These are phyloP conservation scores for Terfezia claveryi DNA, from an alignment of 495 filamentous ascomycete genomes.

Conservation along the genomic window DNA sequence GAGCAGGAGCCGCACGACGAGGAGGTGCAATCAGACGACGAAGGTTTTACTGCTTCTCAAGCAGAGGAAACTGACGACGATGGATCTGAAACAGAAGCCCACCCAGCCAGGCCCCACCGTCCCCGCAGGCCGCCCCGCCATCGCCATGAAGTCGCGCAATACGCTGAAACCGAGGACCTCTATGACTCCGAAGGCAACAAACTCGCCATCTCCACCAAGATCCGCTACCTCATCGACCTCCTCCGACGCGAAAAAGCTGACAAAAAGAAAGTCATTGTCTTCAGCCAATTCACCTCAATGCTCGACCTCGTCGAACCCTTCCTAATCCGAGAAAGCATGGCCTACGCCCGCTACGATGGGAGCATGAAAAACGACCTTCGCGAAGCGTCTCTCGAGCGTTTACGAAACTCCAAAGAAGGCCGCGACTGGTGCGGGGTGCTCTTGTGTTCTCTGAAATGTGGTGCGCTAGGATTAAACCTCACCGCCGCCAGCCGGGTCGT, in stretches of 20 bases:
- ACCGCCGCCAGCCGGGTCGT: constrained; percentile 75
- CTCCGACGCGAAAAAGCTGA: constrained; percentile 50
- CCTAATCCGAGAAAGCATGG: constrained; percentile 45
- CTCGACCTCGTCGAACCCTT: constrained; percentile 90
- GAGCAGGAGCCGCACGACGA: constrained; percentile 21
- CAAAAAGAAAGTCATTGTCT: constrained; percentile 86
- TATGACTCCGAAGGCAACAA: constrained; percentile 29
- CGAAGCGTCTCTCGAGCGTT: constrained; percentile 48
- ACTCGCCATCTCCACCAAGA: constrained; percentile 64
- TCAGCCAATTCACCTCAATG: constrained; percentile 81
- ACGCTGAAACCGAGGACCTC: constrained; percentile 7
- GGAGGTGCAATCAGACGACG: constrained; percentile 6
- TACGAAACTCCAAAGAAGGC: constrained; percentile 23
- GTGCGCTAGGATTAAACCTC: constrained; percentile 73
- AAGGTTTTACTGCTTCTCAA: not conserved
- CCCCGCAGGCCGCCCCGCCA: not conserved
- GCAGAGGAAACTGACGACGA: not conserved
- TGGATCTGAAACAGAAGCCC: not conserved
- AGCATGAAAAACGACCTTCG: constrained; percentile 84
- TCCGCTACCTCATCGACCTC: constrained; percentile 58
- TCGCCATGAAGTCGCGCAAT: not conserved
- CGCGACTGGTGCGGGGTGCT: constrained; percentile 40
- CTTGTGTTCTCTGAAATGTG: constrained; percentile 62
- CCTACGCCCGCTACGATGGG: constrained; percentile 78
- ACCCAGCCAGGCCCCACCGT: not conserved